A percentile compares a stretch with the other conserved stretches of the same genome.
phyloP scores from a whole-genome alignment of 148 eudicot species.

The Amaranthus cruentus region DNA sequence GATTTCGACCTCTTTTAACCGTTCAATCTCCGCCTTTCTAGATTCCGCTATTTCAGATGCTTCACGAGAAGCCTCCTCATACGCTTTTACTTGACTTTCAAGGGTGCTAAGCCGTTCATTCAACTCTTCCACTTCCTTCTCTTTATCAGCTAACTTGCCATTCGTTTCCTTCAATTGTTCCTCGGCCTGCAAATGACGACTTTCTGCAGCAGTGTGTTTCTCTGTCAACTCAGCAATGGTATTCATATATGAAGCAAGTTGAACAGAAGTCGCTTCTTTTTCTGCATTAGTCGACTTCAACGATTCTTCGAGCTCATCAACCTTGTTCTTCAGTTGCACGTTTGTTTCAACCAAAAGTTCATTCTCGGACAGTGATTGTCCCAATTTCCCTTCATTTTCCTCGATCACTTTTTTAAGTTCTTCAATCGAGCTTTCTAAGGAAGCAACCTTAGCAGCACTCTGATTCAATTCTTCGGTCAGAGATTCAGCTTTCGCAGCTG shows the following conservation, averaged over 20 bases:
- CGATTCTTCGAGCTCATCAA: slow-evolving; percentile 59
- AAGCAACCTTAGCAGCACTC: slow-evolving; percentile 33
- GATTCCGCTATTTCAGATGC: slow-evolving; percentile 44
- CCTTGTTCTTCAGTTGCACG: slow-evolving; percentile 51
- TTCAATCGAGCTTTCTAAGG: slow-evolving; percentile 48
- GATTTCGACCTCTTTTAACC: slow-evolving; percentile 28
- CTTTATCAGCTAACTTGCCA: slow-evolving; percentile 43
- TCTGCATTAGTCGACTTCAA: slow-evolving; percentile 43
- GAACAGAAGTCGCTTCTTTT: slow-evolving; percentile 51
- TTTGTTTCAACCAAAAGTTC: slow-evolving; percentile 59
- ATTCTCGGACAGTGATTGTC: slow-evolving; percentile 50
- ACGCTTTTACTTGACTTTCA: slow-evolving; percentile 39
- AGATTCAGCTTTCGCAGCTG: slow-evolving; percentile 37
- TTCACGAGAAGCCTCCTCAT: slow-evolving; percentile 44
- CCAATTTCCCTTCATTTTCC: slow-evolving; percentile 59
- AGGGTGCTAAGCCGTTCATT: slow-evolving; percentile 38
- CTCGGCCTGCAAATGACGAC: slow-evolving; percentile 45
- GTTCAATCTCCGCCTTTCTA: slow-evolving; percentile 53
- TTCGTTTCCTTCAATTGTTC: slow-evolving; percentile 48
- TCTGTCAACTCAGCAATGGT: slow-evolving; percentile 67
- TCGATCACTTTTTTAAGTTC: slow-evolving; percentile 50
- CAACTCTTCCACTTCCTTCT: slow-evolving; percentile 49
- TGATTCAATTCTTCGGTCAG: slow-evolving; percentile 47
- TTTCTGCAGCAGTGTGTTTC: slow-evolving; percentile 49
- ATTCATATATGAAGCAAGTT: slow-evolving; percentile 67